Evolutionary conservation across 2,329 filamentous ascomycete genomes (phyloP).

Genomic region (Fusarium kyushuense): DNA sequence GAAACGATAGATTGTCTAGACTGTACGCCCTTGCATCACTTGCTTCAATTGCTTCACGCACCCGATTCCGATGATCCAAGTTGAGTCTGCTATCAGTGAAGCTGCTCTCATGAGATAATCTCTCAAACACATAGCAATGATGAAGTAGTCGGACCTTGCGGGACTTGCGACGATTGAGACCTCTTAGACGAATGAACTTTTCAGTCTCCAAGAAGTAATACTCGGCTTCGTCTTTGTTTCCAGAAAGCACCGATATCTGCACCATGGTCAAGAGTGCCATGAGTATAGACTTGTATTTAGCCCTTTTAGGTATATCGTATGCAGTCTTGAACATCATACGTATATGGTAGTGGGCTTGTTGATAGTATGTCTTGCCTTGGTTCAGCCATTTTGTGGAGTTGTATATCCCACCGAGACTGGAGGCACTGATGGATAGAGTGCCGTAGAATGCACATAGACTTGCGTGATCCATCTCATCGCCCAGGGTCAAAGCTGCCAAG

Average conservation of each 20-base stretch:
- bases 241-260: slow-evolving; percentile 22
- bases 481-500: slow-evolving; percentile 22
- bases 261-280: slow-evolving; percentile 40
- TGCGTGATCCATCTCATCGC: slow-evolving; percentile 31
- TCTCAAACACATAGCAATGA: slow-evolving; percentile 35
- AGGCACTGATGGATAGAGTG: slow-evolving; percentile 32
- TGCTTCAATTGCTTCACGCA: slow-evolving; percentile 31
- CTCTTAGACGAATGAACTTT: slow-evolving; percentile 32
- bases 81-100: slow-evolving; percentile 18
- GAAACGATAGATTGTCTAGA: slow-evolving; percentile 21
- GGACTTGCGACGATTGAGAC: slow-evolving; percentile 30
- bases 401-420: slow-evolving; percentile 25
- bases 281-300: slow-evolving; percentile 36
- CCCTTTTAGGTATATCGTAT: slow-evolving; percentile 30
- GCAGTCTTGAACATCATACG: slow-evolving; percentile 19
- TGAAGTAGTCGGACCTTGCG: slow-evolving; percentile 30
- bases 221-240: slow-evolving; percentile 25
- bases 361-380: slow-evolving; percentile 23
- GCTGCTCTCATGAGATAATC: slow-evolving; percentile 22
- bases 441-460: slow-evolving; percentile 35
- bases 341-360: slow-evolving; percentile 14
- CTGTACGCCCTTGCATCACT: slow-evolving; percentile 26
- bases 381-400: slow-evolving; percentile 17
- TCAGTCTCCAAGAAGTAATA: slow-evolving; percentile 39
- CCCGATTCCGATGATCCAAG: slow-evolving; percentile 13